Evolutionary conservation across 2,329 filamentous ascomycete genomes (phyloP).

Genomic region (Paecilomyces formosus): DNA sequence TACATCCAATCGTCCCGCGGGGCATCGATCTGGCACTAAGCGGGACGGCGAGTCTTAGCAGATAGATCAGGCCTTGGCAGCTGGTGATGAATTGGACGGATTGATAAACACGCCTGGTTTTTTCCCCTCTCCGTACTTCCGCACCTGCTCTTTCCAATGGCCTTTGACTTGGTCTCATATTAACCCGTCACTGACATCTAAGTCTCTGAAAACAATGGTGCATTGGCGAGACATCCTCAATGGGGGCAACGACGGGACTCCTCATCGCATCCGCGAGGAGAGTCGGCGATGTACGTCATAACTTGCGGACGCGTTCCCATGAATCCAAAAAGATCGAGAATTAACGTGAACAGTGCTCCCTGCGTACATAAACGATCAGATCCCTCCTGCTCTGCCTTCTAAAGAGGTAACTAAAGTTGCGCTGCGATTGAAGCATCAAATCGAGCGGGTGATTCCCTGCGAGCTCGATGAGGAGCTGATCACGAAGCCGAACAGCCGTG

Average conservation of each 20-base stretch:
- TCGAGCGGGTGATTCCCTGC: slow-evolving; percentile 83
- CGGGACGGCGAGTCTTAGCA: neutral
- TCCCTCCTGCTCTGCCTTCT: slow-evolving; percentile 61
- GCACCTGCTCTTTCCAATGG: slow-evolving; percentile 3
- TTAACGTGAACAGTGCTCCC: slow-evolving; percentile 33
- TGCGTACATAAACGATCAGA: slow-evolving; percentile 27
- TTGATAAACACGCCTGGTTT: neutral
- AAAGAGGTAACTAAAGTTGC: slow-evolving; percentile 82
- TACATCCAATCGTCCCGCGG: neutral
- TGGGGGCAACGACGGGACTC: slow-evolving; percentile 16
- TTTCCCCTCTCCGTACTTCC: neutral
- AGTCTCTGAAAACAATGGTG: slow-evolving; percentile 21
- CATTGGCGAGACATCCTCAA: slow-evolving; percentile 29
- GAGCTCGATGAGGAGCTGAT: slow-evolving; percentile 73
- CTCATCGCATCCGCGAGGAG: slow-evolving; percentile 28
- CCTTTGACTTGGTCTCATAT: neutral
- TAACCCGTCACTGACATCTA: slow-evolving; percentile 14
- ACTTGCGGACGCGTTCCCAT: slow-evolving; percentile 1
- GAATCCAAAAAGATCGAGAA: neutral
- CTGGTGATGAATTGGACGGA: neutral
- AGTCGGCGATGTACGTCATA: slow-evolving; percentile 33
- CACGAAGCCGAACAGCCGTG: slow-evolving; percentile 70
- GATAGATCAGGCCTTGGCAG: neutral
- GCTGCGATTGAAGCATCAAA: slow-evolving; percentile 79
- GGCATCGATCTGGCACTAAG: neutral